Base-by-base conservation (phyloP, 2,329 filamentous ascomycete genomes). In the Trichoderma aggressivum region DNA sequence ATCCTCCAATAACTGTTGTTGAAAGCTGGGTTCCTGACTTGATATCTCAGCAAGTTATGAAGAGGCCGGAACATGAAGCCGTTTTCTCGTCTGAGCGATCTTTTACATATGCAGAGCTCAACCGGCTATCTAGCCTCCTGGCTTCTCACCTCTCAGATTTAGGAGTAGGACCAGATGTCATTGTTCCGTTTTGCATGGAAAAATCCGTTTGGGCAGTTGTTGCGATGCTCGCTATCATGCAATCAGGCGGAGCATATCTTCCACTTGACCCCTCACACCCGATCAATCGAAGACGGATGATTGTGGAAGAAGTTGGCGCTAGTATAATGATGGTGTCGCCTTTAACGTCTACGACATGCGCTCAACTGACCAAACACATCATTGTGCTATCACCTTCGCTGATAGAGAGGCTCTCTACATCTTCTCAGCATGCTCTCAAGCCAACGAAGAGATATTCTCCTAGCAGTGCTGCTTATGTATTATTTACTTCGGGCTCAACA, bases 401-500 rank as follows among this genome's bases (percentile, higher is more conserved):
- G 24, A 50, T 62, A 6, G 28, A 39, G 1, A 2, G 3, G 3
- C 26, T 69, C 4, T 62, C 66, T n/a, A 10, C 8, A 24, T 7
- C 56, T 7, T 18, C 8, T 8, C 50, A 62, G 2, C 8, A 2
- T 18, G 2, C 7, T 5, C 1, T 1, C 7, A 36, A 32, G 11
- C 8, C 8, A n/a, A 34, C 28, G 14, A 55, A 55, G n/a, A 65
- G 12, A 14, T 18, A 7, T 2, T 61, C 47, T 10, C 62, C 55
- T 7, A 26, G 11, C 32, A n/a, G 73, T 30, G 64, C 73, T 1
- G 76, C 75, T 0, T 79, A 76, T 53, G 67, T 77, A 0, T 56
- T 79, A 14, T 79, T 77, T 61, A 79, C 78, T 0, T 79, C 77
- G 0, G 77, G 78, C 1, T 75, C 71, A 1, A 77, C 78, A 0